A percentile compares a stretch with the other conserved stretches of the same genome.
Conservation (phyloP, 495 filamentous ascomycete species). For the Penicillium cinerascens region DNA sequence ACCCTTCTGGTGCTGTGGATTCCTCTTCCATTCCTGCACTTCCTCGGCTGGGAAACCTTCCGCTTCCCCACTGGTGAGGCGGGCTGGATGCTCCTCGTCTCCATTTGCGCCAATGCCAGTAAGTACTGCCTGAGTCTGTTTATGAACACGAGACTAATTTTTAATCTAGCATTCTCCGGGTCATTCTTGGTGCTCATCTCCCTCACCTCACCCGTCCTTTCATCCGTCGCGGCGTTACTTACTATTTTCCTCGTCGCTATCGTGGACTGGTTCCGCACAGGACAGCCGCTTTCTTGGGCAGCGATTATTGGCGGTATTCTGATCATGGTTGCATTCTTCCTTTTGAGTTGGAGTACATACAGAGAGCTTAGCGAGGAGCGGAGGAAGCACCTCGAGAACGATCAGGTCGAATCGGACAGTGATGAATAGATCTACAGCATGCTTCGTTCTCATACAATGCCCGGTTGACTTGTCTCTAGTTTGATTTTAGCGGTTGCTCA, state of each 20-base stretch:
- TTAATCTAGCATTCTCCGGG: conserved; percentile 71
- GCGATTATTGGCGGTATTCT: conserved; percentile 78
- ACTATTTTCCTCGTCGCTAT: conserved; percentile 96
- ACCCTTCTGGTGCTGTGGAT: conserved; percentile 89
- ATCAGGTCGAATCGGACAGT: conserved; percentile 40
- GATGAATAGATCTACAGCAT: conserved; percentile 32
- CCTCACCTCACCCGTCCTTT: conserved; percentile 87
- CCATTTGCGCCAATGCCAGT: conserved; percentile 79
- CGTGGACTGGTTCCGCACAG: conserved; percentile 81
- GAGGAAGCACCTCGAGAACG: conserved; percentile 49
- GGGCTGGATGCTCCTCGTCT: conserved; percentile 74
- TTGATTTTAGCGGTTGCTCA: neutral
- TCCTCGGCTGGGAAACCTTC: conserved; percentile 74
- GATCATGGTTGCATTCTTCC: conserved; percentile 80
- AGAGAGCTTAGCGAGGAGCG: conserved; percentile 86
- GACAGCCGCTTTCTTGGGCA: conserved; percentile 65
- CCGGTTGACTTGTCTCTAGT: neutral
- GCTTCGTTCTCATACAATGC: neutral
- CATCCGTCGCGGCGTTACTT: conserved; percentile 83
- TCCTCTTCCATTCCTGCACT: conserved; percentile 79
- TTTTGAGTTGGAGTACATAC: conserved; percentile 89
- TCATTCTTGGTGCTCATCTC: conserved; percentile 89
- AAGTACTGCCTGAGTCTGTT: conserved; percentile 25
- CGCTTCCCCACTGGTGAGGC: conserved; percentile 72
- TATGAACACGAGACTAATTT: conserved; percentile 6